Evolutionary conservation across 2,329 filamentous ascomycete genomes (phyloP), one percentile per base, ranked within the genome.

Genomic region (Davidsoniella eucalypti): DNA sequence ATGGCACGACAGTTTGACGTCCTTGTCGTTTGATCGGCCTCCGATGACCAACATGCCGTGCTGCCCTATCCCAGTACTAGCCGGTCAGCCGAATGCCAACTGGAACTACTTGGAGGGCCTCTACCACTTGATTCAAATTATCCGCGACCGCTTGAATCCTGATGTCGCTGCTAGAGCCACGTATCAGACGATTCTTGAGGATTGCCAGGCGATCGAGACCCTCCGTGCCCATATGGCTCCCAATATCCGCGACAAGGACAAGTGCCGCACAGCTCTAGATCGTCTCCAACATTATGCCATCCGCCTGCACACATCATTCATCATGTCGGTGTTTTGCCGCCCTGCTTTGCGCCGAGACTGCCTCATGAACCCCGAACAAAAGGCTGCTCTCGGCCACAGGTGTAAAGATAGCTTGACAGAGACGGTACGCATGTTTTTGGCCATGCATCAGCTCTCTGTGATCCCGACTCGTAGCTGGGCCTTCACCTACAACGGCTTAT

Each of bases 391-490:
- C 0, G 72, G 73, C 1, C 69, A 74, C 25, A 70, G 71, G 52
- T 82, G 78, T 65, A 79, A 78, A 58, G 63, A 66, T 14, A 80
- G 80, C 57, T 64, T 82, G 23, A 75, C 75, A 5, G 76, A 81
- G 58, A 81, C 77, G 10, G 77, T 82, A 9, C 71, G 75, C 39
- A 82, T 81, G 77, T 82, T 81, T 58, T 65, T 82, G 18, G 75
- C 77, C 14, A 82, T 82, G 78, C 77, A 82, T 60, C 77, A 80
- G 55, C 64, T 82, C 26, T 80, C 76, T 2, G 73, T 78, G 7
- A 80, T 81, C 44, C 78, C 78, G 1, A 82, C 78, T 0, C 67
- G 78, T 23, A 80, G 75, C 51, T 82, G 78, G 78, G 77, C 78
- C 0, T 81, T 81, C 54, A 82, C 78, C 1, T 81, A 81, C 52